Evolutionary conservation across 2,329 filamentous ascomycete genomes (phyloP), one percentile per base, ranked within the genome.

Genomic region (Talaromyces marneffei): DNA sequence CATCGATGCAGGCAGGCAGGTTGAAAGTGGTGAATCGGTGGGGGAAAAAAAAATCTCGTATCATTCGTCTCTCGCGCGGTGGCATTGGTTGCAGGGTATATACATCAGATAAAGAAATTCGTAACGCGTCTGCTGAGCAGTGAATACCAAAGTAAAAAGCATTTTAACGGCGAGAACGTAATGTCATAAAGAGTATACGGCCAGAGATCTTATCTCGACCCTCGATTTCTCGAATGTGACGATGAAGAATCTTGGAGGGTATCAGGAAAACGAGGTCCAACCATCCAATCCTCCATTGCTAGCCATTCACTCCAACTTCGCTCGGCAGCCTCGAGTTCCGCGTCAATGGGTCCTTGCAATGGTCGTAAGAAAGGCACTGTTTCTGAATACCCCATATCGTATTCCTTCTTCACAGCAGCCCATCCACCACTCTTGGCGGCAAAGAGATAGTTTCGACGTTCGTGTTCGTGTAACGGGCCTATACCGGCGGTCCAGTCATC

Each of bases 221-320:
- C 73, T 37, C 71, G 69, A 29, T 70, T 67, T 59, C 69, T 69
- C 27, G 74, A 74, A 25, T 66, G 66, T 31, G 72, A 71, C 33
- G 75, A 76, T 3, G 72, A 73, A 3, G 73, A 74, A 56, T 76
- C 75, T 48, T 70, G 69, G 23, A 77, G 67, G 5, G 66, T 66
- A 64, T 81, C 80, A 6, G 88, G 89, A 33, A 88, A 87, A 64
- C 90, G 80, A 1, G 90, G 89, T 2, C 92, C 92, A n/a, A 97
- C 80, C 92, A 96, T 96, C 93, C 93, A 97, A 74, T 97, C 93
- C 75, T 96, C 91, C 91, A 97, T 95, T 12, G 91, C 91, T 33
- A 97, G 79, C 93, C 93, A 97, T 69, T 93, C 88, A 72, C 91
- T 95, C 94, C 94, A 99, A 63, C 83, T 87, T 64, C 84, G 83